A percentile compares a stretch with the other conserved stretches of the same genome.
phyloP scores from a whole-genome alignment of 257 asterid species.

The Nicotiana otophora region DNA sequence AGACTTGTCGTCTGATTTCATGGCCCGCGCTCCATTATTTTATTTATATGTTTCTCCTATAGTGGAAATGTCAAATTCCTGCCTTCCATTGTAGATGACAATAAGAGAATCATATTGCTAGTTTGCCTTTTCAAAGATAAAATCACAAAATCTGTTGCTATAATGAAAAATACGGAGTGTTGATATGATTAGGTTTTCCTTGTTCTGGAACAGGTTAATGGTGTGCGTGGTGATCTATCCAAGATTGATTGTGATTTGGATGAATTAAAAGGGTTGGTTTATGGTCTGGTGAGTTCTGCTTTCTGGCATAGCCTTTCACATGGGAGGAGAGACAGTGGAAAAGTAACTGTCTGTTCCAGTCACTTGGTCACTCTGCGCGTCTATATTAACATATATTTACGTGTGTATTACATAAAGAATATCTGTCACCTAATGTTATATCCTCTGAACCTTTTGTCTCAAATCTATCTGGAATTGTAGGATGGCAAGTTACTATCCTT shows the following conservation, averaged over 20 bases:
- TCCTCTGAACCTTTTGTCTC: background rate
- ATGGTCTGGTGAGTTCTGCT: conserved; percentile 58
- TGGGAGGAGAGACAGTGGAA: background rate
- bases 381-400: background rate
- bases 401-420: background rate
- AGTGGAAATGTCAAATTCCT: background rate
- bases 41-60: background rate
- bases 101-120: background rate
- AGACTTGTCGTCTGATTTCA: background rate
- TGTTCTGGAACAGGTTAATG: conserved; percentile 48
- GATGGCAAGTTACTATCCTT: conserved; percentile 62
- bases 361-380: background rate
- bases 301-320: background rate
- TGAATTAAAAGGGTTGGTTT: conserved; percentile 47
- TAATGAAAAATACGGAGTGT: background rate
- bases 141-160: background rate
- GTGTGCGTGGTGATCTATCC: conserved; percentile 59
- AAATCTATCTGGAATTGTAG: conserved; percentile 33
- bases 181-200: background rate
- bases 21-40: background rate
- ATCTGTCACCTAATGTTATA: background rate
- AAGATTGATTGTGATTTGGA: conserved; percentile 50
- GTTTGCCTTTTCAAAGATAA: background rate
- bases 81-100: background rate
- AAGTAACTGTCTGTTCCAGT: background rate